phyloP scores from a whole-genome alignment of 2,329 filamentous ascomycete species.

The Pseudohalonectria lignicola region DNA sequence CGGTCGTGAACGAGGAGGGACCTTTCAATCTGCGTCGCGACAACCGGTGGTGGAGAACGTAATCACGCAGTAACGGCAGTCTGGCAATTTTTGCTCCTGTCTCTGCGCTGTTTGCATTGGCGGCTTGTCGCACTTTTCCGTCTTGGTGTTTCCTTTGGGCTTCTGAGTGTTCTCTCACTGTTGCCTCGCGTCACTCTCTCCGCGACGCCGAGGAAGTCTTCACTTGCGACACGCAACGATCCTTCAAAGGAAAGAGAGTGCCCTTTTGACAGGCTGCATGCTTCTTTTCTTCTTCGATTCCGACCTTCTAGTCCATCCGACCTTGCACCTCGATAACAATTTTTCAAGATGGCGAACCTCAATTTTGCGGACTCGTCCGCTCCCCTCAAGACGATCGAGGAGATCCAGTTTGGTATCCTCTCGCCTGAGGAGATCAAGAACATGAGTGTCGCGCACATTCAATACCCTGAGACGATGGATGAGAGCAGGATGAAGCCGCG shows the following conservation, averaged over 20 bases:
- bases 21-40: not conserved
- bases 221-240: no score
- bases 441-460: slow-evolving; percentile 92
- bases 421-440: slow-evolving; percentile 98
- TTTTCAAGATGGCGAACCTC: slow-evolving; percentile 83
- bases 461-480: slow-evolving; percentile 99
- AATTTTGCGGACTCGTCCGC: slow-evolving; percentile 86
- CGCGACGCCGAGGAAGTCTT: no score
- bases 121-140: not conserved
- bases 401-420: slow-evolving; percentile 97
- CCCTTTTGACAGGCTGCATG: no score
- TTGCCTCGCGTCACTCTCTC: no score
- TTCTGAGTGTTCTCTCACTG: not conserved
- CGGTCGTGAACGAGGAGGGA: slow-evolving; percentile 1
- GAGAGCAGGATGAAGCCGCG: slow-evolving; percentile 86
- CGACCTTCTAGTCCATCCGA: no score
- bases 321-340: no score
- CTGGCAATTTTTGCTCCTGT: not conserved
- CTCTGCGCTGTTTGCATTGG: not conserved
- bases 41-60: no score
- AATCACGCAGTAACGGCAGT: not conserved
- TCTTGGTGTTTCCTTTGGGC: not conserved
- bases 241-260: no score
- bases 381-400: slow-evolving; percentile 93
- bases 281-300: no score